These are phyloP conservation scores for Ceratocystis papillata DNA, from an alignment of 2,329 filamentous ascomycete genomes.

Conservation along the genomic window DNA sequence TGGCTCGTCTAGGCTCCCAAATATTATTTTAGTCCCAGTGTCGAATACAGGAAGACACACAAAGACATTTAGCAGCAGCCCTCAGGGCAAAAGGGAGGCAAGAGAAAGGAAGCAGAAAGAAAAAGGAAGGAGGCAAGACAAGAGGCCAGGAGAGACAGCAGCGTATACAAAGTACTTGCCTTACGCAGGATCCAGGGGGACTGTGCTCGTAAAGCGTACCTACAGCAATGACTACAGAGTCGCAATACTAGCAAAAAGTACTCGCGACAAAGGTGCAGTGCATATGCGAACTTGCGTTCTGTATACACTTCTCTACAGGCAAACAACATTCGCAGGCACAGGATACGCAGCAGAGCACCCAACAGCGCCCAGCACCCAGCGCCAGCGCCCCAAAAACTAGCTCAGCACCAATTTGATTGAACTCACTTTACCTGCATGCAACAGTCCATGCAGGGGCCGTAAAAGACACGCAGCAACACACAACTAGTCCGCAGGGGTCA, in stretches of 20 bases:
- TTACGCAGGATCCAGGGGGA: neutral
- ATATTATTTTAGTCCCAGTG: neutral
- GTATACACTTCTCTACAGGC: neutral
- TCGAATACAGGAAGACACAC: neutral
- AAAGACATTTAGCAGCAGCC: neutral
- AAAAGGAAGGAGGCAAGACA: neutral
- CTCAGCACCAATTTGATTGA: neutral
- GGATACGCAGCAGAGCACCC: neutral
- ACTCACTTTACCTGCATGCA: neutral
- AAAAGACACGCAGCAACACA: neutral
- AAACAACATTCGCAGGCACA: neutral
- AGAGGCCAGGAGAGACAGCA: neutral
- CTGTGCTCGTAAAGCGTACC: neutral
- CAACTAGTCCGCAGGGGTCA: neutral
- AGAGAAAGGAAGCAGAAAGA: neutral
- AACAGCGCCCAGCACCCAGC: neutral
- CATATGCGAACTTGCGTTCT: neutral
- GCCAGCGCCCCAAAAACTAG: too few species aligned
- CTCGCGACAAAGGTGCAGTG: neutral
- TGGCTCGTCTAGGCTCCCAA: neutral
- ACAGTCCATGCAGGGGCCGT: neutral
- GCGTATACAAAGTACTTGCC: neutral
- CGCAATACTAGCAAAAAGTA: neutral
- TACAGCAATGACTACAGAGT: conserved; percentile 2
- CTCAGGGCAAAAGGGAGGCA: too few species aligned